Conservation (phyloP, 176 grass and related monocot species). For the Phoenix roebelenii region DNA sequence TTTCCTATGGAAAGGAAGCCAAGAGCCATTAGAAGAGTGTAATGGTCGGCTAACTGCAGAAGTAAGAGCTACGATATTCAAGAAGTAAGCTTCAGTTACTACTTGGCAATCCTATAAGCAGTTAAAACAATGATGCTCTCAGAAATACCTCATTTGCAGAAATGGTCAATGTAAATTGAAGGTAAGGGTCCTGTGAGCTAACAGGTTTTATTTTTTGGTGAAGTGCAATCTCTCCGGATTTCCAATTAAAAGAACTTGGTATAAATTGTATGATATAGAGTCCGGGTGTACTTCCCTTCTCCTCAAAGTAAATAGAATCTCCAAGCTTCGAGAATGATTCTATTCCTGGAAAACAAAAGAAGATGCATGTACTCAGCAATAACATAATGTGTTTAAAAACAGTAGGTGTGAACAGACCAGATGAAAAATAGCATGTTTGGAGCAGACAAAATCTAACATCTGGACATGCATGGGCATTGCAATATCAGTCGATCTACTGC, state of each 20-base stretch:
- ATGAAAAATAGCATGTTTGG: too few species aligned
- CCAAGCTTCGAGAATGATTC: constrained; percentile 92
- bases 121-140: background rate
- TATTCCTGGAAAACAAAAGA: constrained; percentile 38
- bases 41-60: background rate
- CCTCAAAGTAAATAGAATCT: constrained; percentile 87
- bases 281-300: constrained; percentile 37
- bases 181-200: constrained; percentile 46
- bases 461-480: too few species aligned
- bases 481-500: too few species aligned
- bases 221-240: constrained; percentile 37
- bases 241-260: constrained; percentile 84
- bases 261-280: constrained; percentile 73
- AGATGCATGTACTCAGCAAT: too few species aligned
- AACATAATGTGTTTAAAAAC: too few species aligned
- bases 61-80: constrained; percentile 1
- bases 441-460: too few species aligned
- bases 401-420: too few species aligned
- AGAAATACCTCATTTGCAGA: constrained; percentile 37
- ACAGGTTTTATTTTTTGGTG: constrained; percentile 41
- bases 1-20: too few species aligned
- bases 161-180: constrained; percentile 44
- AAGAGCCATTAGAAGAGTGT: too few species aligned
- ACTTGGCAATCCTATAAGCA: too few species aligned
- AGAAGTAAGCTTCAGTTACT: too few species aligned